Percentiles rank a stretch among this genome's conserved stretches.
phyloP scores from a whole-genome alignment of 2,329 filamentous ascomycete species.

The Botryotinia narcissicola region DNA sequence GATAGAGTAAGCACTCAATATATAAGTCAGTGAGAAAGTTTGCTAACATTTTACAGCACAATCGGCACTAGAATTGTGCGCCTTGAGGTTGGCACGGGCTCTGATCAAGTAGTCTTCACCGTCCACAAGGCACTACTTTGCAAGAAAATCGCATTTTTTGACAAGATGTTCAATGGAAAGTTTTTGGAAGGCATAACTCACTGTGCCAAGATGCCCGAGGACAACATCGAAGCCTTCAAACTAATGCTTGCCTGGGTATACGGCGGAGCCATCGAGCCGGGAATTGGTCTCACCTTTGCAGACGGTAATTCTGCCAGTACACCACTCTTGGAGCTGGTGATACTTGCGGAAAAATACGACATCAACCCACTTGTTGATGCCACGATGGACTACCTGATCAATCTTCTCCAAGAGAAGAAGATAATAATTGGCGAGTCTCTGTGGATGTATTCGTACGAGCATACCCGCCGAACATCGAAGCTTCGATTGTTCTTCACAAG shows the following conservation, averaged over 20 bases:
- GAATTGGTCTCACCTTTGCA: too few species aligned
- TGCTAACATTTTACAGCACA: neutral
- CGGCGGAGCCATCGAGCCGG: neutral
- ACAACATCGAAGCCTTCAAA: conserved; percentile 18
- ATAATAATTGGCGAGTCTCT: neutral
- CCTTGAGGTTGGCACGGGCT: neutral
- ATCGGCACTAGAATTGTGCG: neutral
- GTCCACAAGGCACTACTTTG: conserved; percentile 21
- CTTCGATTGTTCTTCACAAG: neutral
- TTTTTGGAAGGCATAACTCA: conserved; percentile 17
- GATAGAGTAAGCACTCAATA: neutral
- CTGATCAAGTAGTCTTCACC: neutral
- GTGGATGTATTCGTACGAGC: neutral
- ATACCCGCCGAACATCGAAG: neutral
- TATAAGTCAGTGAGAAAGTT: too few species aligned
- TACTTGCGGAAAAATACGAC: neutral
- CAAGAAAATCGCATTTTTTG: conserved; percentile 25
- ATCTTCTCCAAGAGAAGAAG: neutral
- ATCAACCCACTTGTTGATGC: neutral
- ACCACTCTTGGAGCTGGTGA: neutral
- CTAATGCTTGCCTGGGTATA: conserved; percentile 25
- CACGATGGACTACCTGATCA: neutral
- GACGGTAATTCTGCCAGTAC: too few species aligned
- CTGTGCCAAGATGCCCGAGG: conserved; percentile 21
- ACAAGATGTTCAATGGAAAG: conserved; percentile 22